Evolutionary conservation across 2,329 filamentous ascomycete genomes (phyloP).

Genomic region (Cercospora sojina): DNA sequence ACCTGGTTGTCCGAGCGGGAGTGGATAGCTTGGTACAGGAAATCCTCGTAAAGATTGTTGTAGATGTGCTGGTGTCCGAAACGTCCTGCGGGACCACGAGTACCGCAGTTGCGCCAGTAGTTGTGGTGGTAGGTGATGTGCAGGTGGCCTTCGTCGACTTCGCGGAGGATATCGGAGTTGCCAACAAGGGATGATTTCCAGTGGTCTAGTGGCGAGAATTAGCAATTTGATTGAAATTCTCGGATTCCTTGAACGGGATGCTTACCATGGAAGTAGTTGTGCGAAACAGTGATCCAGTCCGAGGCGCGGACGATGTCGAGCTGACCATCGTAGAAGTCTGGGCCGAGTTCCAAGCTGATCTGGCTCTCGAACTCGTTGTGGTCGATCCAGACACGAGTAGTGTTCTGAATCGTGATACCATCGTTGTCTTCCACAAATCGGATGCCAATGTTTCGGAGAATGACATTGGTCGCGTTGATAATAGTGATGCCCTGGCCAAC

Average conservation of each 20-base stretch:
- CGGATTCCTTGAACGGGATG: background rate
- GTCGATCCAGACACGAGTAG: conserved; percentile 50
- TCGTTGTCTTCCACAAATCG: conserved; percentile 44
- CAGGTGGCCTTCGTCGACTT: conserved; percentile 46
- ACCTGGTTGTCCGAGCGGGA: conserved; percentile 52
- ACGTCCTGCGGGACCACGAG: conserved; percentile 50
- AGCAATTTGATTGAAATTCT: background rate
- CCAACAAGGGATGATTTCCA: conserved; percentile 49
- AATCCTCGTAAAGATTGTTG: conserved; percentile 52
- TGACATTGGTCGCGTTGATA: conserved; percentile 42
- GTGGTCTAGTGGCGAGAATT: conserved; percentile 36
- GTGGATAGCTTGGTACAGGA: conserved; percentile 51
- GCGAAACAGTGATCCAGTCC: conserved; percentile 50
- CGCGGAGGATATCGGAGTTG: conserved; percentile 43
- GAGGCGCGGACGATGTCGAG: conserved; percentile 48
- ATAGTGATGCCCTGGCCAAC: conserved; percentile 42
- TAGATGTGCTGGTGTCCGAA: conserved; percentile 54
- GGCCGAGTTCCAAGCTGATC: conserved; percentile 32
- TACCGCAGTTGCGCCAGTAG: conserved; percentile 49
- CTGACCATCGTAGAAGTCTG: conserved; percentile 44
- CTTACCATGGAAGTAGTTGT: conserved; percentile 49
- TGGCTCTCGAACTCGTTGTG: conserved; percentile 51
- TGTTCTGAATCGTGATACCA: conserved; percentile 47
- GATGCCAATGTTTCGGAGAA: conserved; percentile 43
- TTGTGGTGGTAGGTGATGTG: conserved; percentile 55